A percentile compares a stretch with the other conserved stretches of the same genome.
Conservation (phyloP, 495 filamentous ascomycete species). For the Cercophora samala region DNA sequence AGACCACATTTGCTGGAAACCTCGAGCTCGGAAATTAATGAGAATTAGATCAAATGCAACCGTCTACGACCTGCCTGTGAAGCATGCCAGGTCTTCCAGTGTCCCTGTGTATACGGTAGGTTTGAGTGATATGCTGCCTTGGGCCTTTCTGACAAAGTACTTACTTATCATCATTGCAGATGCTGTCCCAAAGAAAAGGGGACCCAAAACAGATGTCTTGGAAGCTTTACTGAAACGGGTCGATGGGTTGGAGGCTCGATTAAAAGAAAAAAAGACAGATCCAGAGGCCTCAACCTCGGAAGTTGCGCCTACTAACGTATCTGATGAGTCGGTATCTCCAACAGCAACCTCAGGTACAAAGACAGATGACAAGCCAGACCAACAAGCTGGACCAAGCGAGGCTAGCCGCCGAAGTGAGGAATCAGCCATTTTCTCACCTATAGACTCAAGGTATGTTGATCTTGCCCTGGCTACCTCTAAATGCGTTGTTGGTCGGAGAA, state of each 20-base stretch:
- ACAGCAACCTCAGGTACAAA: conserved; percentile 13
- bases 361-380: background rate
- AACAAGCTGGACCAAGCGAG: background rate
- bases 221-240: conserved; percentile 80
- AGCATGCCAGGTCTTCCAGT: conserved; percentile 84
- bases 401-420: conserved; percentile 17
- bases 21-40: conserved; percentile 5
- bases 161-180: conserved; percentile 47
- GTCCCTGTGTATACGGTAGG: conserved; percentile 83
- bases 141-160: no score
- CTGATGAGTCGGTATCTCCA: conserved; percentile 21
- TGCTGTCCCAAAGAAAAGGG: conserved; percentile 82
- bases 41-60: conserved; percentile 79
- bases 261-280: conserved; percentile 61
- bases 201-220: conserved; percentile 83
- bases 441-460: conserved; percentile 12
- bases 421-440: conserved; percentile 18
- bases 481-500: background rate
- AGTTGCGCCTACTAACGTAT: conserved; percentile 18
- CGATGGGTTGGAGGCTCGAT: conserved; percentile 73
- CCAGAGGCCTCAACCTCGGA: conserved; percentile 43
- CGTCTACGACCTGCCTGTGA: conserved; percentile 78
- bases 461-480: background rate
- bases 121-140: background rate
- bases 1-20: background rate